Conservation (phyloP, 1,284 basidiomycete genomes). For the Irpex sp. region DNA sequence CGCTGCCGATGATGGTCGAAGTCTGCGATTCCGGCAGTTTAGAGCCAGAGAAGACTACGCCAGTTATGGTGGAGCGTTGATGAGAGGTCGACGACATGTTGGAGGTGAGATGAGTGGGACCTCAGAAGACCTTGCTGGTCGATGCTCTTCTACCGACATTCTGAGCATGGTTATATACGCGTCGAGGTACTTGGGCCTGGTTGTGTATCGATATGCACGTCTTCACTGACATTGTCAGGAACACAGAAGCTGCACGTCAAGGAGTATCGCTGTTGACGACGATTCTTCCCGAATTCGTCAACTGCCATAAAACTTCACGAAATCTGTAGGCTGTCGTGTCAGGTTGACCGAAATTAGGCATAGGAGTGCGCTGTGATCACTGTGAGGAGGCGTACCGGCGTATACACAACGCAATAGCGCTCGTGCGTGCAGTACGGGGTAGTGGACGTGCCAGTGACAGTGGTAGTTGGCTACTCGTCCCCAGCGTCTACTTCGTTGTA, state of each 20-base stretch:
- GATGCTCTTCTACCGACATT: not conserved
- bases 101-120: not conserved
- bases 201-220: not conserved
- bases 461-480: not conserved
- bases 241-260: not conserved
- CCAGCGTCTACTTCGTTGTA: not conserved
- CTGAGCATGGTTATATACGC: not conserved
- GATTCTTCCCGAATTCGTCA: conserved; percentile 3
- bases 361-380: not conserved
- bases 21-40: conserved; percentile 6
- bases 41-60: conserved; percentile 8
- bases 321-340: not conserved
- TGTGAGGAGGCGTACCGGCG: not conserved
- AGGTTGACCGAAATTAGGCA: not conserved
- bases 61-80: conserved; percentile 1
- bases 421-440: not conserved
- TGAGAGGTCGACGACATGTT: not conserved
- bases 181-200: not conserved
- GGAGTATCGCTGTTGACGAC: not conserved
- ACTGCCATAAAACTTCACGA: conserved; percentile 2
- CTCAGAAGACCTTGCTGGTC: not conserved
- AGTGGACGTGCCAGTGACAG: not conserved
- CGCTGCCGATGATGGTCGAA: not conserved
- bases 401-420: not conserved
- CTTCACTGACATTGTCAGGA: not conserved